Conservation (phyloP, 768 basidiomycete species). For the Crepidotus variabilis region DNA sequence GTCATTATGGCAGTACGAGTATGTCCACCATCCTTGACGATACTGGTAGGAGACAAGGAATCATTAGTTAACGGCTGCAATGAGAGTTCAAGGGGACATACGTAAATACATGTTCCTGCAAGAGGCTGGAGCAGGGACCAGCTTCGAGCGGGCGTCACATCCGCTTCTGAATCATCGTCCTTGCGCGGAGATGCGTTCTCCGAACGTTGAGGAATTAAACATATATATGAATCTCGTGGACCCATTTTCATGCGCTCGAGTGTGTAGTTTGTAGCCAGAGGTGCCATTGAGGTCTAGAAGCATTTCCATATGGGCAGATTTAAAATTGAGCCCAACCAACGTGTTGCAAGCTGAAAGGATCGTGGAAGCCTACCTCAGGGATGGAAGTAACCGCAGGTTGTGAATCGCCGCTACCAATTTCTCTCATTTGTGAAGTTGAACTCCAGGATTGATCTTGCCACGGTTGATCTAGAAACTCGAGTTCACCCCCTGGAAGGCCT, state of each 20-base stretch:
- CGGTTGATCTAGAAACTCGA: slow-evolving; percentile 70
- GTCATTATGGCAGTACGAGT: slow-evolving; percentile 92
- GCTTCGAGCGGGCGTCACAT: slow-evolving; percentile 66
- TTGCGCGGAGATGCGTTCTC: slow-evolving; percentile 37
- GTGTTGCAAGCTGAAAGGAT: slow-evolving; percentile 9
- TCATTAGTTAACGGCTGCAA: slow-evolving; percentile 27
- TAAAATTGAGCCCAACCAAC: not conserved
- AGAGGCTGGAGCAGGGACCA: slow-evolving; percentile 83
- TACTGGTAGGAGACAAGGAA: slow-evolving; percentile 45
- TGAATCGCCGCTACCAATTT: slow-evolving; percentile 54
- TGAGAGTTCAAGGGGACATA: slow-evolving; percentile 40
- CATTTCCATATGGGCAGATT: slow-evolving; percentile 5
- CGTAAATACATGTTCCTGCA: slow-evolving; percentile 80
- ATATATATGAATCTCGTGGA: slow-evolving; percentile 65
- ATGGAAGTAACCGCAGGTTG: slow-evolving; percentile 23
- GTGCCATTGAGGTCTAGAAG: slow-evolving; percentile 1
- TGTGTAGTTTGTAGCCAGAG: slow-evolving; percentile 34
- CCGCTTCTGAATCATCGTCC: slow-evolving; percentile 53
- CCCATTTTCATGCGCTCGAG: slow-evolving; percentile 78
- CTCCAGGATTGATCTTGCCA: slow-evolving; percentile 43
- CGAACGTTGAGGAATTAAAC: slow-evolving; percentile 68
- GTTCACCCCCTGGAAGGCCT: slow-evolving; percentile 72
- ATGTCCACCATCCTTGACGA: slow-evolving; percentile 94
- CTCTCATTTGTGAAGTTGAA: slow-evolving; percentile 40
- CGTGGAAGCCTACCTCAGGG: slow-evolving; percentile 32